Base-by-base conservation (phyloP, 495 filamentous ascomycete species). In the Bryoglossum gracile region DNA sequence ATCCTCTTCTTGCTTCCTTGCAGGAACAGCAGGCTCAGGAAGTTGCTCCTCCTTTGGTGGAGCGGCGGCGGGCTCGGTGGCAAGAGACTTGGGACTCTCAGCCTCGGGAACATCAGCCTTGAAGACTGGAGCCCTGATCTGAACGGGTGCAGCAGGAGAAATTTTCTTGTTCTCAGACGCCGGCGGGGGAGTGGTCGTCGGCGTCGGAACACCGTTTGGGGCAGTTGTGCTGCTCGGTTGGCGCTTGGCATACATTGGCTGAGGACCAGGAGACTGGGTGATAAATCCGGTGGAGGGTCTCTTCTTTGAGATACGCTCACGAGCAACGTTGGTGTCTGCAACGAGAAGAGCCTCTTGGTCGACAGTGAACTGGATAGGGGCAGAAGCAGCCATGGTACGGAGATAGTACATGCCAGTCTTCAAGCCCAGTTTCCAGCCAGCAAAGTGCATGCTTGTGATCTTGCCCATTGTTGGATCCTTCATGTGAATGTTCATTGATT, bases 321-420 rank as follows among this genome's bases (percentile, higher is more conserved):
- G 80, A 46, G 86, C 82, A 25, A 94, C 75, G 52, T 83, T 86
- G 47, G 84, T 89, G 65, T 98, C 94, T 38, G 76, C 77, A 14
- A 95, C 87, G 70, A 86, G 85, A 53, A 98, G 86, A 38, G 86
- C 82, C 68, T 95, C 89, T 72, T 98, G 92, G 70, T 98, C 92
- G 59, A 98, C 92, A 4, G 92, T 98, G 73, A 98, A 98, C 69
- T 98, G 92, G 58, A 98, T 98, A 45, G 92, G 92, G 33, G 89
- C 87, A 3, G 88, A 88, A 16, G 92, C 92, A 46, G 92, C 92
- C 82, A 94, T 94, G 33, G 92, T 98, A 59, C 92, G 89, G 55
- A 98, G 83, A 67, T 98, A 98, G 81, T 98, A 98, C 94, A 98
- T 97, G 69, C 92, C 92, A 9, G 92, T 98, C 82, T 98, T 98